These are phyloP conservation scores for Colletotrichum melonis DNA, from an alignment of 2,329 filamentous ascomycete genomes.

Conservation along the genomic window DNA sequence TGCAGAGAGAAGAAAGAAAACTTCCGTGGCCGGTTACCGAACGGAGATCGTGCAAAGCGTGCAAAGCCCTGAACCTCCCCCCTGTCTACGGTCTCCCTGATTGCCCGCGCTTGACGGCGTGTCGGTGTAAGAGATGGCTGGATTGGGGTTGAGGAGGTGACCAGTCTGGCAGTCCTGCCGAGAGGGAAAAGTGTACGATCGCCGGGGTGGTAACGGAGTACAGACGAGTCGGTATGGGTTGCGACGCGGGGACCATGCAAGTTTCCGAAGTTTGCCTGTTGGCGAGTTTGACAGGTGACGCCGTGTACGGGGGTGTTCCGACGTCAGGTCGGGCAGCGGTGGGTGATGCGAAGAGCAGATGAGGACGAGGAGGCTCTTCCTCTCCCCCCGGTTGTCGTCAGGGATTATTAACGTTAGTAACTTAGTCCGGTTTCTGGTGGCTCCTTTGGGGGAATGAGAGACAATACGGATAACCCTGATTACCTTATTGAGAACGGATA, in stretches of 20 bases:
- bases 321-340: constrained; percentile 7
- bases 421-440: neutral
- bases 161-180: neutral
- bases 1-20: neutral
- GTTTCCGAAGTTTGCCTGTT: constrained; percentile 3
- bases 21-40: neutral
- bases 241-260: constrained; percentile 28
- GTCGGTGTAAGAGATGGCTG: constrained; percentile 14
- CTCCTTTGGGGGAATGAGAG: neutral
- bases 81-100: neutral
- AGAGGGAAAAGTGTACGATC: constrained; percentile 12
- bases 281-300: constrained; percentile 15
- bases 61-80: neutral
- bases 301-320: constrained; percentile 19
- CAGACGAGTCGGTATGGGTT: constrained; percentile 1
- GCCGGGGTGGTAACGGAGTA: neutral
- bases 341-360: neutral
- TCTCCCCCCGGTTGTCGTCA: neutral
- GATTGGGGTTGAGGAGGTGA: neutral
- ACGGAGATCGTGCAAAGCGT: constrained; percentile 13
- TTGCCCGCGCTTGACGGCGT: constrained; percentile 11
- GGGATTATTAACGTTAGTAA: neutral
- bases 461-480: neutral
- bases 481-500: neutral
- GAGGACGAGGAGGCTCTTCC: neutral